These are phyloP conservation scores for Phialemonium atrogriseum DNA, from an alignment of 2,329 filamentous ascomycete species.

Conservation along the genomic window DNA sequence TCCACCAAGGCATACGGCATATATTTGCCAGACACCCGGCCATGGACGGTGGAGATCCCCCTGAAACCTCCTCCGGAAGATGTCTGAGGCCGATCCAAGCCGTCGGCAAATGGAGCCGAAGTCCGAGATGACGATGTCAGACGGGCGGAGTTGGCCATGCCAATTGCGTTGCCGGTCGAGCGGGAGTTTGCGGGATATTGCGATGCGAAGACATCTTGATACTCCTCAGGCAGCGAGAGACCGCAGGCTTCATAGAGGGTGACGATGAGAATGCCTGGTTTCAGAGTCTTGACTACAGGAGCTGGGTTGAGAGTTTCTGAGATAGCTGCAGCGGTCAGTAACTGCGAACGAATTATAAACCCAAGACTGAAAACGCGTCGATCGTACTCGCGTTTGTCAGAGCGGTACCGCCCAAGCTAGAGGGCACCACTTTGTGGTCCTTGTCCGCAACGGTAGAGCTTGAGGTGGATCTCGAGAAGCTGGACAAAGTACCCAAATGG, in stretches of 20 bases:
- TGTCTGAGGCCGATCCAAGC: constrained; percentile 72
- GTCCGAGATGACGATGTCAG: constrained; percentile 48
- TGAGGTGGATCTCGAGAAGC: constrained; percentile 86
- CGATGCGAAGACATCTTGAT: constrained; percentile 68
- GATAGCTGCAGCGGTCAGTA: constrained; percentile 66
- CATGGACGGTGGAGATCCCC: constrained; percentile 83
- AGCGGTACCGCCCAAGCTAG: constrained; percentile 44
- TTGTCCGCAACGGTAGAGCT: constrained; percentile 77
- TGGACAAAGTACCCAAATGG: constrained; percentile 80
- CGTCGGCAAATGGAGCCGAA: constrained; percentile 56
- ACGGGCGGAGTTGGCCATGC: constrained; percentile 41
- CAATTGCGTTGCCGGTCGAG: constrained; percentile 53
- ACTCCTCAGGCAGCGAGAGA: constrained; percentile 85
- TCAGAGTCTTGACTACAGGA: constrained; percentile 58
- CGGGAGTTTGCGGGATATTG: constrained; percentile 65
- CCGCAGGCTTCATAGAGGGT: constrained; percentile 90
- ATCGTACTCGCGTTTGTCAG: constrained; percentile 65
- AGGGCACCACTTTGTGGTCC: constrained; percentile 45
- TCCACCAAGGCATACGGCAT: constrained; percentile 96
- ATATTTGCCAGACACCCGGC: constrained; percentile 91
- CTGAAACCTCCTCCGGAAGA: constrained; percentile 77
- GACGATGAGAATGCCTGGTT: constrained; percentile 92
- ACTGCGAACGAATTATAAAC: too few species aligned
- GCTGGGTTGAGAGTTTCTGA: constrained; percentile 76
- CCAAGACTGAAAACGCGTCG: too few species aligned